Base-by-base conservation (phyloP, 2,329 filamentous ascomycete genomes). In the Colletotrichum zoysiae region DNA sequence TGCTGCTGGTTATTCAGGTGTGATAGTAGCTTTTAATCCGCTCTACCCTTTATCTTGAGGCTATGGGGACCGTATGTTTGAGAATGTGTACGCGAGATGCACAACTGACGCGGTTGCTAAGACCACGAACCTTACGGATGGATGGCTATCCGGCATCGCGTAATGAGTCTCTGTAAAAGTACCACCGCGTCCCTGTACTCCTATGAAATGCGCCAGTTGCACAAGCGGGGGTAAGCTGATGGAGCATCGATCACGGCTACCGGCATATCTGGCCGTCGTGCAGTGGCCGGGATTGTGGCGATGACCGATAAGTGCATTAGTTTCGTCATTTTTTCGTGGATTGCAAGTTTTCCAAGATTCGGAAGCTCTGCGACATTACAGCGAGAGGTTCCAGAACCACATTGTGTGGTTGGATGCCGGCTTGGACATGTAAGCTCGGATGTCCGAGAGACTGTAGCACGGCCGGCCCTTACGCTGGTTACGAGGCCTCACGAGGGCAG, bases 251-350 rank as follows among this genome's bases (percentile, higher is more conserved):
- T 63, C 23, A 42, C 46, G 50, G 61, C 23, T 23, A 5, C 62
- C 65, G 70, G 70, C 65, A 56, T 50, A n/a, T 48, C 35, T 42
- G 65, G 59, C 42, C n/a, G n/a, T 53, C 20, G 23, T 59, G 55
- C 42, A 50, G 70, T 42, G 48, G 18, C 65, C 59, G 60, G 46
- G 55, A 69, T 69, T 33, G 66, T 65, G 46, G 65, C 55, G 20
- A 60, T 70, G 59, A 9, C 70, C 70, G 70, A 72, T 55, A 58
- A 30, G 33, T 72, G 70, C 70, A 70, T 72, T 72, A 72, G 65
- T 40, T 65, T 57, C 55, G 35, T 33, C 44, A 30, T 23, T 20
- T 50, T 35, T 30, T 11, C 6, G 11, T 23, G n/a, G 20, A 14
- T 16, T 23, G 3, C 33, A 14, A 9, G 12, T 20, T 8, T 20